Evolutionary conservation across 805 yeast species (phyloP), one percentile per base, ranked within the genome.

Genomic region (Starmerella ratchasimensis): DNA sequence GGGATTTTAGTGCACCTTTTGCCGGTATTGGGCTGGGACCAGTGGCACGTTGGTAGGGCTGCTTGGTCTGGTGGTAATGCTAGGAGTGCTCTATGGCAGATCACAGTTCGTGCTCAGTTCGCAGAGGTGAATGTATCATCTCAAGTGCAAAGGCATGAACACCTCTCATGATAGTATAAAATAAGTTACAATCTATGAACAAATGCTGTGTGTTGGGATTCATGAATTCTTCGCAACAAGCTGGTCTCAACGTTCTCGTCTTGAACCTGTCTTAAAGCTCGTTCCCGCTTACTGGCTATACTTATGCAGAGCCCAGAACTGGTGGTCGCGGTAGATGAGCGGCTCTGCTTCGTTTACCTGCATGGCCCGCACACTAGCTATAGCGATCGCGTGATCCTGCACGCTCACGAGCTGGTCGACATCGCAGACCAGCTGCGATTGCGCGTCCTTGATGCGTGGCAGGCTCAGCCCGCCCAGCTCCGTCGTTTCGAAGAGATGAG

Each of bases 321-420:
- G 31, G 25, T 38, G 50, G 28, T 38, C 38, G 10, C 42, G 39
- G 29, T 47, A 47, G 4, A 46, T 22, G 16, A 45, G 16, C 11
- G 49, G 46, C 9, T 14, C n/a, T 8, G 24, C 34, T 4, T 28
- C 31, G 21, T 33, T 23, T 18, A 31, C 4, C 36, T 38, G 25
- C 19, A 47, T 29, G 2, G 35, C 34, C n/a, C 33, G 26, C 4
- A 88, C 93, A 42, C 71, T 67, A 3, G 82, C 94, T 4, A 84
- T 72, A 90, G 95, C 82, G 3, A 88, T 73, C 54, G 86, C 94
- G 59, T 88, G 97, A 52, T 80, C 83, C 43, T 80, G 84, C 1
- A 83, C 76, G 9, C 45, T 41, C n/a, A 53, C 25, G 11, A 49
- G 45, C 23, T 48, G 34, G 23, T 39, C 30, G 5, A 50, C 44